A percentile compares a stretch with the other conserved stretches of the same genome.
Evolutionary conservation across 1,284 basidiomycete species (phyloP).

Genomic region (Irpex sp.): DNA sequence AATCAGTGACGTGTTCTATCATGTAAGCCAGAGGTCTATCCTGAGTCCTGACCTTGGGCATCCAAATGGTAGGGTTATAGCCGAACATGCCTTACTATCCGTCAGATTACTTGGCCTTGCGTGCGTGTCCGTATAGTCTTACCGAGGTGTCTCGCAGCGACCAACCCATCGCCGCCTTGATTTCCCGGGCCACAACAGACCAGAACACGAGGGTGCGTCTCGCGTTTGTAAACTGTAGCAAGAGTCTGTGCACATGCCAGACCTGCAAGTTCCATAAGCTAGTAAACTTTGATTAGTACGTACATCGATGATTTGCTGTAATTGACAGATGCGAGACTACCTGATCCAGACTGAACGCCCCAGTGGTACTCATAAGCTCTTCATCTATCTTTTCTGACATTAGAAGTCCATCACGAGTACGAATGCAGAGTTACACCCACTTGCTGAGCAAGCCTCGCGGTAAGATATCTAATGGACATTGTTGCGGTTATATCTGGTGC

Average conservation of each 20-base stretch:
- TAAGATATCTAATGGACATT: slow-evolving; percentile 75
- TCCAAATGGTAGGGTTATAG: slow-evolving; percentile 82
- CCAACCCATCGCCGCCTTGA: slow-evolving; percentile 96
- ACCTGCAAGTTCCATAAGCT: slow-evolving; percentile 99
- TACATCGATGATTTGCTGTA: background rate
- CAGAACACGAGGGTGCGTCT: slow-evolving; percentile 70
- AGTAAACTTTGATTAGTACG: background rate
- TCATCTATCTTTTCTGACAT: slow-evolving; percentile 71
- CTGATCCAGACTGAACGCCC: slow-evolving; percentile 91
- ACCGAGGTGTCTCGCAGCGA: slow-evolving; percentile 97
- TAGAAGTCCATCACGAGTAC: background rate
- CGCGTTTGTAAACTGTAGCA: slow-evolving; percentile 68
- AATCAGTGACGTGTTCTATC: background rate
- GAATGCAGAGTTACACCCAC: slow-evolving; percentile 32
- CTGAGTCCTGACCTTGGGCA: slow-evolving; percentile 95
- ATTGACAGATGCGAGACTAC: slow-evolving; percentile 32
- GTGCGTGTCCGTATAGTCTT: too few species aligned
- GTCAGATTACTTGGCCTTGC: background rate
- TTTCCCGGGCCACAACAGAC: slow-evolving; percentile 97
- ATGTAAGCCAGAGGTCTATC: too few species aligned
- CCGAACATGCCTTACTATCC: slow-evolving; percentile 74
- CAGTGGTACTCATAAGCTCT: slow-evolving; percentile 81
- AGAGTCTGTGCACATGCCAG: slow-evolving; percentile 91
- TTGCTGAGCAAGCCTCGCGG: slow-evolving; percentile 79
- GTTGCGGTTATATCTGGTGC: background rate